Base-by-base conservation (phyloP, 208 protist species). In the Spongospora subterranea region DNA sequence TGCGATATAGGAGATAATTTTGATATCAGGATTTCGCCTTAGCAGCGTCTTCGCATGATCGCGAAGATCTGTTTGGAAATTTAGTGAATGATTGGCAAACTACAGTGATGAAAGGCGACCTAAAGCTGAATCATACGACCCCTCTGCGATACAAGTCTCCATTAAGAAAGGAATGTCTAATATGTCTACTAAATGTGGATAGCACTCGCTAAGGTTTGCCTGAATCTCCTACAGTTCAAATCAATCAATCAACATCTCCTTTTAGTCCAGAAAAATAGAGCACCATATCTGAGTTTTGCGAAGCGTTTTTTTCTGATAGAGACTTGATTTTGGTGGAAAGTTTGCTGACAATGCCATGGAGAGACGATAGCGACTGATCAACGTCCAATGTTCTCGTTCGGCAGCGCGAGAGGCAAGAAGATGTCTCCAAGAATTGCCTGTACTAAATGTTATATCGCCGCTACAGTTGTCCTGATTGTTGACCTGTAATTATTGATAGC, bases 61-160 rank as follows among this genome's bases (percentile, higher is more conserved):
- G 71, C 71, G 71, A 39, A 82, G 6, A 43, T 82, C 71, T 82
- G 35, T 29, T n/a, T 17, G 71, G n/a, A 6, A 6, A 43, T 35
- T 82, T 82, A 6, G 35, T 35, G 13, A 82, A 43, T n/a, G 35
- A 43, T 43, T 45, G 71, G n/a, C 6, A 43, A 40, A 60, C 13
- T 29, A 60, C n/a, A 43, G 17, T 20, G 6, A 35, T n/a, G 71
- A 82, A 13, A 43, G 35, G 35, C 17, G 6, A 82, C 71, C 71
- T 43, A 82, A 43, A 20, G 71, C 71, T 35, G 6, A 6, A n/a
- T 82, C 71, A n/a, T 45, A 82, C n/a, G 71, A 6, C 13, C n/a
- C n/a, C 35, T 82, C 71, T 20, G 40, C 71, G n/a, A 82, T 82
- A n/a, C 71, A 82, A 20, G 71, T n/a, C n/a, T 82, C 71, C 71